Evolutionary conservation across 805 yeast species (phyloP).

Genomic region (Metschnikowia proteae): DNA sequence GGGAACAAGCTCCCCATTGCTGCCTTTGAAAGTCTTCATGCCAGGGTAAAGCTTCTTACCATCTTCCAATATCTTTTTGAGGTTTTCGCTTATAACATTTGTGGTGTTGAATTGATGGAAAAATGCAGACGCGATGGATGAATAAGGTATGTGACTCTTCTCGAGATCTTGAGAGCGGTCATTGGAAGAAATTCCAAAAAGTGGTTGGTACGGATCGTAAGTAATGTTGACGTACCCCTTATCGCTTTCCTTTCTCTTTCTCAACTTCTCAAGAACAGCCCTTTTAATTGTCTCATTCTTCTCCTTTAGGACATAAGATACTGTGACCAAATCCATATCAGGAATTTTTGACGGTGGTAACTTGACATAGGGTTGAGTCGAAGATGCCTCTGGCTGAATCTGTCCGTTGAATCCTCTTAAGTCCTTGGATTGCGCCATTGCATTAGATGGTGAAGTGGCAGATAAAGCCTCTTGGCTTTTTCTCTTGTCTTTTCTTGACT

Average conservation of each 20-base stretch:
- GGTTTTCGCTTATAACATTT: conserved; percentile 44
- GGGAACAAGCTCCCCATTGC: conserved; percentile 48
- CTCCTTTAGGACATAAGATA: conserved; percentile 66
- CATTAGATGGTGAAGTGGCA: conserved; percentile 6
- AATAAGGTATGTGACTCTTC: conserved; percentile 67
- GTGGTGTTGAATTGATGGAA: conserved; percentile 62
- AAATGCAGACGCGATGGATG: conserved; percentile 67
- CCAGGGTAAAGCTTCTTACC: conserved; percentile 46
- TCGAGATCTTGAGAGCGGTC: conserved; percentile 45
- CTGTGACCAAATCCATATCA: conserved; percentile 83
- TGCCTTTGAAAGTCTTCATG: conserved; percentile 44
- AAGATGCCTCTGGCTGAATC: conserved; percentile 21
- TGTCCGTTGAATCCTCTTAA: conserved; percentile 12
- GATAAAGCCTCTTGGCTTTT: conserved; percentile 12
- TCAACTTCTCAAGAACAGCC: conserved; percentile 83
- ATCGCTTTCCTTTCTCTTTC: conserved; percentile 65
- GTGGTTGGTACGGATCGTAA: conserved; percentile 82
- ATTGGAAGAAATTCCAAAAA: conserved; percentile 59
- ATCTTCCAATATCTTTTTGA: conserved; percentile 41
- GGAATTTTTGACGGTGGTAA: conserved; percentile 90
- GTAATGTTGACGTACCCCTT: conserved; percentile 79
- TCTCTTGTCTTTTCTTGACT: conserved; percentile 15
- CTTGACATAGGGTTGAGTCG: conserved; percentile 76
- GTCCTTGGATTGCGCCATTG: conserved; percentile 15
- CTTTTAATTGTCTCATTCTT: conserved; percentile 74